These are phyloP conservation scores for Phoenix dactylifera DNA, from an alignment of 176 grass and related monocot genomes.

Conservation along the genomic window DNA sequence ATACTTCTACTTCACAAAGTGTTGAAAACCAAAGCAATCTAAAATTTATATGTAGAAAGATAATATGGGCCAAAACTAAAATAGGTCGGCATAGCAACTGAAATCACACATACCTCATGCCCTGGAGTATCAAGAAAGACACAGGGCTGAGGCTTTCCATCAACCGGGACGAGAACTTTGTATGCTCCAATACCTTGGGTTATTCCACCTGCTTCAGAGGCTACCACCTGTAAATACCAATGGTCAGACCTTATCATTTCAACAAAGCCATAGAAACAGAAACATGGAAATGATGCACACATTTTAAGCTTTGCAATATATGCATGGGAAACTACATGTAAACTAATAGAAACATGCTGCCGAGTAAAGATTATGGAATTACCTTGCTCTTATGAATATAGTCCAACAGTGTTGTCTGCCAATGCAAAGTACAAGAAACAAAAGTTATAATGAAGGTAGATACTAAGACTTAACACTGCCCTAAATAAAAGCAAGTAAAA, in stretches of 20 bases:
- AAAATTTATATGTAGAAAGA: slow-evolving; percentile 1
- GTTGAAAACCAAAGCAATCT: background rate
- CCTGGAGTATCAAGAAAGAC: slow-evolving; percentile 96
- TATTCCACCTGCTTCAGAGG: slow-evolving; percentile 95
- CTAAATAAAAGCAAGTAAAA: background rate
- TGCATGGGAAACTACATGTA: no score
- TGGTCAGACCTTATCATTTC: slow-evolving; percentile 23
- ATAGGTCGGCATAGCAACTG: background rate
- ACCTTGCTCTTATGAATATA: slow-evolving; percentile 95
- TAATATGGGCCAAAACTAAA: no score
- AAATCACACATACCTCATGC: slow-evolving; percentile 57
- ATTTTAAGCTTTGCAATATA: no score
- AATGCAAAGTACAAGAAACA: slow-evolving; percentile 18
- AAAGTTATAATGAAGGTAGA: no score
- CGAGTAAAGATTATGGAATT: slow-evolving; percentile 17
- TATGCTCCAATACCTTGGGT: slow-evolving; percentile 98
- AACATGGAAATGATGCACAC: background rate
- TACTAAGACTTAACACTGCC: no score
- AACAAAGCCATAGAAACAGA: background rate
- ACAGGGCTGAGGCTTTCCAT: slow-evolving; percentile 75
- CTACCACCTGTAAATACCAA: slow-evolving; percentile 63
- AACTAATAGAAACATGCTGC: slow-evolving; percentile 4
- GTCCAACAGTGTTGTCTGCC: slow-evolving; percentile 90
- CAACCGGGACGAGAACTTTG: slow-evolving; percentile 79
- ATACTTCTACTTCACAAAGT: no score